phyloP scores from a whole-genome alignment of 2,329 filamentous ascomycete species.

The Diaporthe sp. region DNA sequence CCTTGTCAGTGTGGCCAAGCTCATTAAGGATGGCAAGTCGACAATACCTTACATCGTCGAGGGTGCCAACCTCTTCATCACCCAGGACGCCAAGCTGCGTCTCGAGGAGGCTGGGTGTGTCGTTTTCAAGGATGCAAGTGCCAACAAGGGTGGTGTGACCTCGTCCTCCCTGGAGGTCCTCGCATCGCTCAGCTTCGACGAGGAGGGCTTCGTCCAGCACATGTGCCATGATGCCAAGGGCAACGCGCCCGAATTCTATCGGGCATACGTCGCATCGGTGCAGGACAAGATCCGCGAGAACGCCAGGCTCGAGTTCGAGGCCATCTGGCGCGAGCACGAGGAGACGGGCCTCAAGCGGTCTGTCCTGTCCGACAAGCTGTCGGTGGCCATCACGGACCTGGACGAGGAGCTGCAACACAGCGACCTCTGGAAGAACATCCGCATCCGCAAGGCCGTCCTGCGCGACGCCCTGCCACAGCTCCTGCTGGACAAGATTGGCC shows the following conservation, averaged over 20 bases:
- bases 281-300: constrained; percentile 94
- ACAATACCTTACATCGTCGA: constrained; percentile 96
- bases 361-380: constrained; percentile 91
- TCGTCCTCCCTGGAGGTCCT: constrained; percentile 97
- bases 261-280: constrained; percentile 91
- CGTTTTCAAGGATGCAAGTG: constrained; percentile 96
- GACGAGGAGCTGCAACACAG: constrained; percentile 97
- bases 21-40: constrained; percentile 91
- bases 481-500: constrained; percentile 88
- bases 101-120: constrained; percentile 96
- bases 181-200: constrained; percentile 94
- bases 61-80: constrained; percentile 98
- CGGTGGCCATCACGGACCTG: constrained; percentile 92
- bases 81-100: constrained; percentile 95
- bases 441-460: constrained; percentile 83
- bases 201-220: constrained; percentile 87
- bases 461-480: constrained; percentile 88
- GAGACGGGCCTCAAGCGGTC: constrained; percentile 84
- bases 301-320: constrained; percentile 94
- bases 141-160: constrained; percentile 98
- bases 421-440: constrained; percentile 88
- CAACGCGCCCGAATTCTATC: constrained; percentile 89
- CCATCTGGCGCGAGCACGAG: constrained; percentile 96
- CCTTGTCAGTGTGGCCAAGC: constrained; percentile 85
- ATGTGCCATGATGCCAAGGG: constrained; percentile 88